Base-by-base conservation (phyloP, 2,329 filamentous ascomycete genomes). In the Penicillium sp. region DNA sequence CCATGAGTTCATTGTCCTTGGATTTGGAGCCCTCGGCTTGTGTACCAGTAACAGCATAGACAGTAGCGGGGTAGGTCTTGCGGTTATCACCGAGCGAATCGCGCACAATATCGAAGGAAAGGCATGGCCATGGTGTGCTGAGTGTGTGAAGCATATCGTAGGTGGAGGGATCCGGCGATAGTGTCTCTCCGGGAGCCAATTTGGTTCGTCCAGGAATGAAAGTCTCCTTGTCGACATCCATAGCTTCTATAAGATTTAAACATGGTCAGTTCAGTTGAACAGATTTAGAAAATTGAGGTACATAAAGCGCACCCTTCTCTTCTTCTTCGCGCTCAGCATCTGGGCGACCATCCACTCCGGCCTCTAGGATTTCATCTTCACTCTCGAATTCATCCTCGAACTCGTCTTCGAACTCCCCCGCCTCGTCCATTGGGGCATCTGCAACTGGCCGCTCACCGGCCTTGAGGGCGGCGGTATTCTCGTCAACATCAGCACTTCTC, bases 111-210 rank as follows among this genome's bases (percentile, higher is more conserved):
- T 97, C 94, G 76, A 97, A 96, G 2, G 93, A 97, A 16, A 99
- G 84, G 73, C 94, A 99, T 3, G 94, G 94, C 94, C 94, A 99
- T 1, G 92, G 92, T 8, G 92, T 92, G 75, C 89, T 94, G 62
- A 99, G 84, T 60, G 87, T 91, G 81, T 99, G 94, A 58, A 99
- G 86, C 92, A 99, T 95, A 74, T 97, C 89, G 79, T 99, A 99
- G 6, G 93, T 93, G n/a, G 90, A 91, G 58, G 90, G 82, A 76
- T 99, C 94, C 15, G 94, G 93, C 4, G 92, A 87, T 55, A 99
- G 84, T 5, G 91, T 92, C 80, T 97, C 92, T 67, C 92, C 93
- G 13, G 91, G 87, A 63, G 91, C 91, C 62, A 97, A 84, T 79
- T 94, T 93, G 75, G 92, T 91, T 69, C 94, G 86, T 62, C 94